Evolutionary conservation across 2,329 filamentous ascomycete species (phyloP), one percentile per base, ranked within the genome.

Genomic region (Cryphonectria carpinicola): DNA sequence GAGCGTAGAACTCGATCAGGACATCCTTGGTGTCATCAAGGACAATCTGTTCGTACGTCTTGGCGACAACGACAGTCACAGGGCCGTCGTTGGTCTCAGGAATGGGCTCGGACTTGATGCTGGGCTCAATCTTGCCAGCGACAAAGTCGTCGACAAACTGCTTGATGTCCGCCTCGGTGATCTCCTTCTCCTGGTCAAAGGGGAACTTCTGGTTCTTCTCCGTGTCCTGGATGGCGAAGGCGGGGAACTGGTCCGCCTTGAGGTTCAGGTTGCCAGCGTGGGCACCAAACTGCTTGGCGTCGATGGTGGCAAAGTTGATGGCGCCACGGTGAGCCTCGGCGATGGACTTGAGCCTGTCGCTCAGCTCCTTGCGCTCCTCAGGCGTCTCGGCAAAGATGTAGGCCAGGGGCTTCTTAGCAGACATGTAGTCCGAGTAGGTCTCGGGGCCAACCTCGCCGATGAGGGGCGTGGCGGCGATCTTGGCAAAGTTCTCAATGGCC

Each of bases 221-320:
- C 68, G 91, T 94, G 81, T 98, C 93, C 85, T 99, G 96, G 82
- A 99, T 98, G 79, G 95, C 96, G 83, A 99, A 99, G 73, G 95
- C 92, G 73, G 96, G 96, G 91, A 97, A 99, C 83, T 94, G 92
- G 86, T 95, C 93, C 73, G 93, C 89, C 85, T 97, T 94, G 74
- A 99, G 93, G 90, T 99, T 99, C 76, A 99, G 89, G 90, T 99
- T 99, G 78, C 89, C 90, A 76, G 94, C 95, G 84, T 99, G 96
- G 76, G 95, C 94, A 80, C 96, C 96, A 80, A 97, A 99, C 72
- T 92, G 83, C 87, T 93, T 93, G 76, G 96, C 95, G 80, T 99
- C 96, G 78, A 99, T 98, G 79, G 94, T 98, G 75, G 95, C 96
- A 81, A 99, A 97, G 92, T 97, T 98, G 86, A 99, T 89, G 82